Evolutionary conservation across 306 rosid species (phyloP), one percentile per base, ranked within the genome.

Genomic region (Fragaria nilgerrensis): DNA sequence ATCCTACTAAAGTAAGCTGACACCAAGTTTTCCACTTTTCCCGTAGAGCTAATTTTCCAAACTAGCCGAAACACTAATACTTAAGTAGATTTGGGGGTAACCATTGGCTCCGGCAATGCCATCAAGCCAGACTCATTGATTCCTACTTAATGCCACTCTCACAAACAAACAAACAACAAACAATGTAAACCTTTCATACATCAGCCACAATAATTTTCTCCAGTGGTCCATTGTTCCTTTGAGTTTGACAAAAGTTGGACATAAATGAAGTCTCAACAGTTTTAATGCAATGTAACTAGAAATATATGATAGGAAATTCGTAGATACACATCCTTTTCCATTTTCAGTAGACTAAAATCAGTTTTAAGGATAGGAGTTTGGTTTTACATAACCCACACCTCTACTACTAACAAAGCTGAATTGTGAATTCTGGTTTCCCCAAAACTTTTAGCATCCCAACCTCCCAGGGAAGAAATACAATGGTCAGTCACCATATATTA

Each of bases 31-130:
- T 34, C 43, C 20, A 79, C 14, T 50, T 53, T 37, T 48, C 68
- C 52, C 5, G 12, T 37, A 62, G 27, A 29, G 62, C 15, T 1
- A 39, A 67, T 5, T 59, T 36, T 52, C 14, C 32, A 11, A 12
- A 29, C 39, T 55, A 23, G 37, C 39, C 58, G 43, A 76, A 47
- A 15, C 22, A 44, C 64, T 37, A 41, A 45, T 49, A 20, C 73
- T 72, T 23, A 65, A 48, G 63, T 65, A 25, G 22, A 50, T 73
- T 9, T 55, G 39, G 64, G 64, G 65, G 74, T 14, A 64, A 11
- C 65, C 44, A 72, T 37, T 49, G 73, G 29, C 7, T 47, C 50
- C 12, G 5, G 27, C 25, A n/a, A 48, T 63, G 58, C 77, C 74
- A 50, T 5, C 43, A 37, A 63, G 67, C 53, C 56, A 15, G 25